Conservation (phyloP, 192 early-diverging fungal genomes). For the Glomus cerebriforme region DNA sequence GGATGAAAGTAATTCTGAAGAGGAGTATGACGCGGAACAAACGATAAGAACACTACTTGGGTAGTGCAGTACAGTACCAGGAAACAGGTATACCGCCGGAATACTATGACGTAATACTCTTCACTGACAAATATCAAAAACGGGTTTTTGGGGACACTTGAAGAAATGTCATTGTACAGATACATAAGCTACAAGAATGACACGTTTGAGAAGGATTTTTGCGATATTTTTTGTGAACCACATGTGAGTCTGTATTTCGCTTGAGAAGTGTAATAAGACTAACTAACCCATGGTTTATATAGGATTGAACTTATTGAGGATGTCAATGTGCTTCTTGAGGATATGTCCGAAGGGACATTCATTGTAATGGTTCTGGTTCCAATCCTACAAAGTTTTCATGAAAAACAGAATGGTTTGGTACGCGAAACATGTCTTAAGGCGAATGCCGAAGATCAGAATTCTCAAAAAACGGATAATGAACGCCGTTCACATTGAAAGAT, state of each 20-base stretch:
- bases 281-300: conserved; percentile 7
- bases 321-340: not conserved
- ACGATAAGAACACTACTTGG: conserved; percentile 9
- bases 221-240: conserved; percentile 1
- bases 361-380: conserved; percentile 11
- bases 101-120: conserved; percentile 12
- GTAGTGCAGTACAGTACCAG: conserved; percentile 4
- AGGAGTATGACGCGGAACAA: not conserved
- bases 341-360: conserved; percentile 3
- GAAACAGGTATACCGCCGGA: not conserved
- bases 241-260: conserved; percentile 22
- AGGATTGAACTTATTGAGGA: conserved; percentile 11
- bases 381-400: not conserved
- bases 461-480: conserved; percentile 5
- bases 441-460: conserved; percentile 1
- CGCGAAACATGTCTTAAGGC: conserved; percentile 4
- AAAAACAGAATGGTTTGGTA: not conserved
- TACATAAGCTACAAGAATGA: conserved; percentile 10
- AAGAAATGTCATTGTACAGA: not conserved
- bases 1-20: not conserved
- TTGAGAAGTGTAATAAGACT: conserved; percentile 13
- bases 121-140: conserved; percentile 1
- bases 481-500: not conserved
- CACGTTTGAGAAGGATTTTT: conserved; percentile 7
- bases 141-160: conserved; percentile 10